These are phyloP conservation scores for Pichia sp. DNA, from an alignment of 1,139 yeast genomes.

Conservation along the genomic window DNA sequence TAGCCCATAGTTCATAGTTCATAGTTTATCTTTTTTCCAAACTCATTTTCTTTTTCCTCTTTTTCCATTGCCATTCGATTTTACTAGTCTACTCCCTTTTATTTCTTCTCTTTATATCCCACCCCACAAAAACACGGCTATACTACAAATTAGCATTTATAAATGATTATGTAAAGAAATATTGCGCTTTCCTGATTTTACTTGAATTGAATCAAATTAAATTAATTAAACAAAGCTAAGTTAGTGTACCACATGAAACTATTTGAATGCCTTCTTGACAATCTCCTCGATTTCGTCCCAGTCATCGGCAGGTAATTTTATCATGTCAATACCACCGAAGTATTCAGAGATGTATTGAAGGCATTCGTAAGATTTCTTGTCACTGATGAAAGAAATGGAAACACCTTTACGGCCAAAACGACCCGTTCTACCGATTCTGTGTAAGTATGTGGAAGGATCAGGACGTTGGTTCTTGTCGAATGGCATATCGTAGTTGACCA, in stretches of 20 bases:
- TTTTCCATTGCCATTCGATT: not conserved
- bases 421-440: conserved; percentile 98
- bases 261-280: conserved; percentile 75
- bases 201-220: too few relatives aligned
- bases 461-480: conserved; percentile 59
- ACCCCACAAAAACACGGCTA: not conserved
- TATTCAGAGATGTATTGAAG: conserved; percentile 66
- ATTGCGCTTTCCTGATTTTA: too few relatives aligned
- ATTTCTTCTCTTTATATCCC: not conserved
- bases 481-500: conserved; percentile 94
- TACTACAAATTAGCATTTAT: not conserved
- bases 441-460: conserved; percentile 96
- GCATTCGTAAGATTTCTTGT: conserved; percentile 60
- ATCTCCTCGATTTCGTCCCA: conserved; percentile 92
- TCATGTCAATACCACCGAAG: conserved; percentile 79
- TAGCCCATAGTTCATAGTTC: not conserved
- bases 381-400: conserved; percentile 86
- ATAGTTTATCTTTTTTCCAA: not conserved
- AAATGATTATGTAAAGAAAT: too few relatives aligned
- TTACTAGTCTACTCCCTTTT: not conserved
- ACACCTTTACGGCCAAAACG: conserved; percentile 98
- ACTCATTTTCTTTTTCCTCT: not conserved
- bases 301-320: conserved; percentile 87
- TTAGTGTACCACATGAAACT: not conserved
- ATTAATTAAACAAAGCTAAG: not conserved